These are phyloP conservation scores for Colletotrichum liaoningense DNA, from an alignment of 2,329 filamentous ascomycete species.

Conservation along the genomic window DNA sequence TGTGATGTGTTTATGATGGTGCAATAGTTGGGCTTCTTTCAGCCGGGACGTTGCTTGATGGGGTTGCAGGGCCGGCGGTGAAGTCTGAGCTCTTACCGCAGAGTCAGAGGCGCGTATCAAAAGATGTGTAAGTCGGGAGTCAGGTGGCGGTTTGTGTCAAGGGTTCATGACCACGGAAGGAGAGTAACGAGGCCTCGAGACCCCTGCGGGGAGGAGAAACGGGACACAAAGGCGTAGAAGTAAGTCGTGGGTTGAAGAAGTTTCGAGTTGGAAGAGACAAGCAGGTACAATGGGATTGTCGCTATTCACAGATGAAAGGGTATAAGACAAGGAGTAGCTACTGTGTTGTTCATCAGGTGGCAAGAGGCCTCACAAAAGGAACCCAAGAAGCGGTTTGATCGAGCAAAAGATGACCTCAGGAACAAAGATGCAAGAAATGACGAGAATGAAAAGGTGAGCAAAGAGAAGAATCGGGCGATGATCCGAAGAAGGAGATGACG, in stretches of 20 bases:
- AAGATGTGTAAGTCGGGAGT: slow-evolving; percentile 25
- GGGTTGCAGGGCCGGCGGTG: slow-evolving; percentile 5
- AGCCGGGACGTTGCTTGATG: neutral
- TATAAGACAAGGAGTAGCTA: slow-evolving; percentile 11
- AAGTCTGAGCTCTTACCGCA: neutral
- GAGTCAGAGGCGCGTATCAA: slow-evolving; percentile 21
- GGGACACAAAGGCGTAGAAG: slow-evolving; percentile 31
- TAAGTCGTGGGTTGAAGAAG: slow-evolving; percentile 22
- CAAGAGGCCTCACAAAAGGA: slow-evolving; percentile 27
- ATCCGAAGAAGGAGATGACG: slow-evolving; percentile 31
- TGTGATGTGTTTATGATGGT: neutral
- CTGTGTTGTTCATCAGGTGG: slow-evolving; percentile 1
- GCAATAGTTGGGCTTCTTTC: slow-evolving; percentile 1
- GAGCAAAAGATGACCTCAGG: slow-evolving; percentile 28
- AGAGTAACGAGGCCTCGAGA: neutral
- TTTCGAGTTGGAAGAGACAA: slow-evolving; percentile 12
- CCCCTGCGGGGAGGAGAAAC: neutral
- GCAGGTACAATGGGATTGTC: slow-evolving; percentile 27
- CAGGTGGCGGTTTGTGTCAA: slow-evolving; percentile 16
- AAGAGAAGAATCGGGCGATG: slow-evolving; percentile 23
- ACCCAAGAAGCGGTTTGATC: neutral
- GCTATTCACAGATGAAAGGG: slow-evolving; percentile 12
- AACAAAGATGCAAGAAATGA: neutral
- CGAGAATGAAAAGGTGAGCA: neutral
- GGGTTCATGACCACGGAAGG: neutral